Evolutionary conservation across 2,329 filamentous ascomycete genomes (phyloP).

Genomic region (Penicillium oxalicum): DNA sequence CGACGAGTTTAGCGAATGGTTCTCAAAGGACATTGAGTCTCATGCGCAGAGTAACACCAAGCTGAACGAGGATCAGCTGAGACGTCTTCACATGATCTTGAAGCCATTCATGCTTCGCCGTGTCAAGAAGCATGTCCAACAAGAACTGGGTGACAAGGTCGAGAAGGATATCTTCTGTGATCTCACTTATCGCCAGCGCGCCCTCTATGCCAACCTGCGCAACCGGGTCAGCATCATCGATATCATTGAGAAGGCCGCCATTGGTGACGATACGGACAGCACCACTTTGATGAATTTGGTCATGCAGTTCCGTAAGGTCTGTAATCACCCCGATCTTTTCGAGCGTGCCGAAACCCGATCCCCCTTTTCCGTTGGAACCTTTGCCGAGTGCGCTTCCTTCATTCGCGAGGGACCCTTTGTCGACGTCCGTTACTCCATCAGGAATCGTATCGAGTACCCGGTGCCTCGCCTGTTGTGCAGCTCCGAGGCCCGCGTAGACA

Average conservation of each 20-base stretch:
- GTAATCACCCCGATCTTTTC: slow-evolving; percentile 96
- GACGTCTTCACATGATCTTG: slow-evolving; percentile 95
- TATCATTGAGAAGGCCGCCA: slow-evolving; percentile 90
- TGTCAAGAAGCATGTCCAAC: slow-evolving; percentile 99
- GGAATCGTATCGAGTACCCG: slow-evolving; percentile 77
- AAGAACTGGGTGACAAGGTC: slow-evolving; percentile 98
- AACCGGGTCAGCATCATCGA: slow-evolving; percentile 99
- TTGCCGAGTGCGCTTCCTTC: slow-evolving; percentile 93
- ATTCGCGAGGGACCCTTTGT: slow-evolving; percentile 79
- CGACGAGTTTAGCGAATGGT: slow-evolving; percentile 50
- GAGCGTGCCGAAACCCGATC: slow-evolving; percentile 89
- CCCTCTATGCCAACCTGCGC: slow-evolving; percentile 83
- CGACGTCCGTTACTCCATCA: slow-evolving; percentile 77
- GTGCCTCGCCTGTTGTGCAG: slow-evolving; percentile 77
- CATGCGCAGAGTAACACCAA: slow-evolving; percentile 99
- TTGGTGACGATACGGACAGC: slow-evolving; percentile 90
- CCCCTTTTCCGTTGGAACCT: slow-evolving; percentile 75
- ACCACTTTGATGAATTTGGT: slow-evolving; percentile 98
- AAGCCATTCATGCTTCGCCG: slow-evolving; percentile 99
- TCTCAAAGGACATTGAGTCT: slow-evolving; percentile 71
- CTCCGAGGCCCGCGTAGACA: slow-evolving; percentile 69
- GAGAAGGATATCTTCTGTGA: slow-evolving; percentile 95
- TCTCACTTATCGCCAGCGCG: slow-evolving; percentile 89
- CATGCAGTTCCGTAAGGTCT: slow-evolving; percentile 99
- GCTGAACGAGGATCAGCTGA: slow-evolving; percentile 94